Conservation (phyloP, 805 yeast species). For the Candida mattraensis region DNA sequence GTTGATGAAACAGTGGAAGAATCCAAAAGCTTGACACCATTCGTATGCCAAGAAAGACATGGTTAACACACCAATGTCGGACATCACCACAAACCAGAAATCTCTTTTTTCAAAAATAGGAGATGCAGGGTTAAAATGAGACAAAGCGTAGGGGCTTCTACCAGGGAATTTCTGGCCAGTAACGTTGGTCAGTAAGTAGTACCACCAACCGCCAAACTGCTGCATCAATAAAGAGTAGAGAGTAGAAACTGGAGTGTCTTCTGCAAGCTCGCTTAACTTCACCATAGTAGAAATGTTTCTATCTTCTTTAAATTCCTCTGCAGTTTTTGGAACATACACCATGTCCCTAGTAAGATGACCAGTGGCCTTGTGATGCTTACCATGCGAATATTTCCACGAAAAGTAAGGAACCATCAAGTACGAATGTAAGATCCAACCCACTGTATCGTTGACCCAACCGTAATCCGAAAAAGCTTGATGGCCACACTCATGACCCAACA, state of each 20-base stretch:
- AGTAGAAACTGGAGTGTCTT: constrained; percentile 73
- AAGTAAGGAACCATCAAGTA: constrained; percentile 79
- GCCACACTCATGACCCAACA: constrained; percentile 89
- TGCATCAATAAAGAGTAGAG: constrained; percentile 56
- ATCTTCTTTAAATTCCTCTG: constrained; percentile 48
- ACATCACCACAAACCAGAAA: constrained; percentile 66
- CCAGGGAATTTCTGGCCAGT: constrained; percentile 69
- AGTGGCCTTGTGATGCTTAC: constrained; percentile 88
- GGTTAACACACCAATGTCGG: constrained; percentile 68
- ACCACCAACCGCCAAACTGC: constrained; percentile 77
- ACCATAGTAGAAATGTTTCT: constrained; percentile 23
- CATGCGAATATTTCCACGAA: constrained; percentile 82
- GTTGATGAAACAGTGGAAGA: constrained; percentile 59
- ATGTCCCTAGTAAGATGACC: constrained; percentile 81
- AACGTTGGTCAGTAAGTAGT: constrained; percentile 65
- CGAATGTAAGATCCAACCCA: constrained; percentile 84
- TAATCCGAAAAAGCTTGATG: constrained; percentile 82
- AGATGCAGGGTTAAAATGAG: constrained; percentile 72
- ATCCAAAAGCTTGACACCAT: constrained; percentile 64
- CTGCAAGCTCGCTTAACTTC: constrained; percentile 55
- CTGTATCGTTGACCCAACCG: constrained; percentile 69
- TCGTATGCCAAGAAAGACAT: constrained; percentile 54
- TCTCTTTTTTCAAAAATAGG: constrained; percentile 75
- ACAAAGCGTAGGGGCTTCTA: constrained; percentile 45
- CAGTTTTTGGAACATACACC: constrained; percentile 78